phyloP scores from a whole-genome alignment of 2,329 filamentous ascomycete genomes.

The Alternaria rosae region DNA sequence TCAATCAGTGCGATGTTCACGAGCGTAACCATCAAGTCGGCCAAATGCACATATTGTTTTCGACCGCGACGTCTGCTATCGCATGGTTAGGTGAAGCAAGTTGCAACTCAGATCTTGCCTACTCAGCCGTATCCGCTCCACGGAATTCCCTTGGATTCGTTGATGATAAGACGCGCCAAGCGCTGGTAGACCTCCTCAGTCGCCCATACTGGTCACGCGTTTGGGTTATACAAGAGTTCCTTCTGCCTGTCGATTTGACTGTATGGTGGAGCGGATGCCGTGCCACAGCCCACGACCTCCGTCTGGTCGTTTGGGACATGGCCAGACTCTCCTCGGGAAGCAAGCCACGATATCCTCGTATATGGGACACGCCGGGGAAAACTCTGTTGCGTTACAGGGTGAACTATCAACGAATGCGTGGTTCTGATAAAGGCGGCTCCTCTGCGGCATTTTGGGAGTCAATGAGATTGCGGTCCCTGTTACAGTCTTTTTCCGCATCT shows the following conservation, averaged over 20 bases:
- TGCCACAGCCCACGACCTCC: background rate
- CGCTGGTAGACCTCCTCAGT: background rate
- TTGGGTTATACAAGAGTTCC: background rate
- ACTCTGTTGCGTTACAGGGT: too few relatives aligned
- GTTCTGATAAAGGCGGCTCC: too few relatives aligned
- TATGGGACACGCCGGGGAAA: too few relatives aligned
- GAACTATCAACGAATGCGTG: too few relatives aligned
- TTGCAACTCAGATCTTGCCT: background rate
- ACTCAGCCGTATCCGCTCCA: background rate
- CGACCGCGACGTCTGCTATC: background rate
- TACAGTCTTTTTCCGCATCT: too few relatives aligned
- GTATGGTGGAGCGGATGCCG: background rate
- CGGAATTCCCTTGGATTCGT: too few relatives aligned
- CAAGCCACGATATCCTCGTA: too few relatives aligned
- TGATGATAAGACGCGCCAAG: too few relatives aligned
- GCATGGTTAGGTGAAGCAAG: background rate
- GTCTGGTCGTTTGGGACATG: background rate
- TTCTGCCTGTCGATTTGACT: accelerated
- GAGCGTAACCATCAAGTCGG: background rate
- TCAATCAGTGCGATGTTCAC: accelerated
- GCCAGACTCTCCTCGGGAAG: too few relatives aligned
- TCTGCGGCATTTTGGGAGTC: too few relatives aligned
- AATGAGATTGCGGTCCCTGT: too few relatives aligned
- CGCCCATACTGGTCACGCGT: background rate
- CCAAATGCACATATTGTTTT: background rate